Evolutionary conservation across 2,329 filamentous ascomycete species (phyloP), one percentile per base, ranked within the genome.

Genomic region (Didymosphaeria variabile): DNA sequence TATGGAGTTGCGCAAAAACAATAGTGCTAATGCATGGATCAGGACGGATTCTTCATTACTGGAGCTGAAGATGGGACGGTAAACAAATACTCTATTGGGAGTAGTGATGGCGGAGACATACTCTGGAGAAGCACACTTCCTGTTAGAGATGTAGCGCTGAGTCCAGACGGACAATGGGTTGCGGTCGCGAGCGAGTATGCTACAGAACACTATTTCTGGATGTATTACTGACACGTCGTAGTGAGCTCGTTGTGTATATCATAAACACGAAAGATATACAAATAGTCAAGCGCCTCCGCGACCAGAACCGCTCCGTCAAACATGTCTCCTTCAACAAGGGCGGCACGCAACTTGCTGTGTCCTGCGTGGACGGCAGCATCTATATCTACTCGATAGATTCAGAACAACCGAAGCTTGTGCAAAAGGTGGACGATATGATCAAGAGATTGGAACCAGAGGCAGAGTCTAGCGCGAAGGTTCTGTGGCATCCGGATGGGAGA

Each of bases 31-130:
- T 55, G 29, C 34, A 21, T 5, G 45, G 9, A 29, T 17, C 65
- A 89, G 87, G 88, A 94, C 73, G 88, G 91, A 62, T 93, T 91
- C 78, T 97, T 97, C 75, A 88, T 98, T 47, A 89, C 93, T 63
- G 95, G 93, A 31, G 92, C 92, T 21, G 94, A 99, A 78, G 94
- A 98, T 80, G 95, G 96, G 73, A 95, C 91, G n/a, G 93, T 99
- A 72, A 97, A 91, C 82, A 88, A 93, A 70, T 99, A 96, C 82
- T 91, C 91, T n/a, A 85, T 97, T 3, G 53, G 29, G 31, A 19
- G 31, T 42, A 55, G 26, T 15, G 53, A 55, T 42, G 53, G 53
- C 12, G 53, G 53, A 26, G 53, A 55, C 42, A 55, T 55, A 55
- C 53, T 55, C 15, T 55, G 53, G 53, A 55, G 53, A 38, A 55